phyloP scores from a whole-genome alignment of 345 rosid genomes.

The Zanthoxylum bungeanum region DNA sequence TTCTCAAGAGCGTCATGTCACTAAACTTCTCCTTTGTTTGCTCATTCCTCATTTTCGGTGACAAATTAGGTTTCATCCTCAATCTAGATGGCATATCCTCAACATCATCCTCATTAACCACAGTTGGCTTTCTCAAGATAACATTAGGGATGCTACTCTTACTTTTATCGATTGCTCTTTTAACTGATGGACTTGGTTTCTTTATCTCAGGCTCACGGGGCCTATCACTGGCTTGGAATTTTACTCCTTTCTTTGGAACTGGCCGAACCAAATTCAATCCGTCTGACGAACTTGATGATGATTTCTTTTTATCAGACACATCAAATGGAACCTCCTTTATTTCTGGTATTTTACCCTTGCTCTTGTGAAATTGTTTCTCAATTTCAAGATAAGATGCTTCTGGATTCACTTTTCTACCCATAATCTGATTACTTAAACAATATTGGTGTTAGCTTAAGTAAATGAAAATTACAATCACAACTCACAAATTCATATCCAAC shows the following conservation, averaged over 20 bases:
- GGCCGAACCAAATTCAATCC: conserved; percentile 73
- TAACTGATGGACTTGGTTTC: conserved; percentile 39
- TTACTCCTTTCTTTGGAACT: conserved; percentile 62
- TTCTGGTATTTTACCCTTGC: conserved; percentile 63
- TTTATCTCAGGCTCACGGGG: conserved; percentile 30
- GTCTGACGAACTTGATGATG: conserved; percentile 32
- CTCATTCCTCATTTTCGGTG: conserved; percentile 56
- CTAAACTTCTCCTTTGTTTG: conserved; percentile 57
- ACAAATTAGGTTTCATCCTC: conserved; percentile 64
- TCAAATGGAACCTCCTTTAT: conserved; percentile 68
- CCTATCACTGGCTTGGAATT: conserved; percentile 43
- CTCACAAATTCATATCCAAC: neutral
- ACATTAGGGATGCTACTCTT: conserved; percentile 71
- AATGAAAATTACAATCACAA: neutral
- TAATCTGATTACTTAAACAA: conserved; percentile 48
- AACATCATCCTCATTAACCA: conserved; percentile 49
- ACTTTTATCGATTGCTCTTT: conserved; percentile 33
- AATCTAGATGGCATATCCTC: conserved; percentile 55
- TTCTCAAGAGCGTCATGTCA: conserved; percentile 76
- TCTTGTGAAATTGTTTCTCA: conserved; percentile 76
- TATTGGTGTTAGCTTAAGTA: conserved; percentile 7
- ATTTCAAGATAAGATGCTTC: conserved; percentile 70
- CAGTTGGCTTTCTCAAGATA: conserved; percentile 72
- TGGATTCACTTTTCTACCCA: conserved; percentile 71
- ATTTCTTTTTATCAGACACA: conserved; percentile 40